phyloP scores from a whole-genome alignment of 2,329 filamentous ascomycete genomes.

The Cordyceps militaris region DNA sequence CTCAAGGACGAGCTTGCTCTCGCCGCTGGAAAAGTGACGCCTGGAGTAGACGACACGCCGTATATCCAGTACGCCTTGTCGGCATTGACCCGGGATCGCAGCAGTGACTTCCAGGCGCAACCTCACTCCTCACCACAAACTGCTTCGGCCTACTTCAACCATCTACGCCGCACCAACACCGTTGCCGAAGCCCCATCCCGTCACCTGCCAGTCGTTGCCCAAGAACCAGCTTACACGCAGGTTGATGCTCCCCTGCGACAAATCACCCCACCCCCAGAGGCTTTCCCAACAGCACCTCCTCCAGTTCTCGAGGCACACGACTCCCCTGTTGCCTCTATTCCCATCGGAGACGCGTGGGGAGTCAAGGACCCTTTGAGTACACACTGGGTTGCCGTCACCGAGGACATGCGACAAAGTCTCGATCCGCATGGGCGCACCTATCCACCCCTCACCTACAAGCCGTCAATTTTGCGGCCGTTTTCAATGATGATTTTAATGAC shows the following conservation, averaged over 20 bases:
- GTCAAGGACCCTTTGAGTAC: conserved; percentile 11
- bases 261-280: neutral
- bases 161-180: conserved; percentile 3
- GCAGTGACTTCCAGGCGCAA: conserved; percentile 50
- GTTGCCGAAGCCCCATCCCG: neutral
- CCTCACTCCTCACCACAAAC: conserved; percentile 40
- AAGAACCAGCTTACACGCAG: conserved; percentile 23
- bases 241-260: conserved; percentile 7
- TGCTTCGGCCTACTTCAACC: conserved; percentile 24
- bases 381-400: conserved; percentile 29
- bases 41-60: conserved; percentile 75
- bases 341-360: neutral
- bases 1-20: conserved; percentile 48
- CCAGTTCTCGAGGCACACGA: neutral
- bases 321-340: conserved; percentile 7
- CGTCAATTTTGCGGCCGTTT: conserved; percentile 59
- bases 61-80: conserved; percentile 89
- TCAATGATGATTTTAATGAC: conserved; percentile 55
- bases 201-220: conserved; percentile 18
- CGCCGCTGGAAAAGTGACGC: conserved; percentile 53
- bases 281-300: neutral
- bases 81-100: conserved; percentile 69
- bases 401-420: conserved; percentile 27
- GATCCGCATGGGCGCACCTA: conserved; percentile 32
- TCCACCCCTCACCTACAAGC: conserved; percentile 60